A percentile compares a stretch with the other conserved stretches of the same genome.
Conservation (phyloP, 768 basidiomycete genomes). For the Psilocybe tampanensis region DNA sequence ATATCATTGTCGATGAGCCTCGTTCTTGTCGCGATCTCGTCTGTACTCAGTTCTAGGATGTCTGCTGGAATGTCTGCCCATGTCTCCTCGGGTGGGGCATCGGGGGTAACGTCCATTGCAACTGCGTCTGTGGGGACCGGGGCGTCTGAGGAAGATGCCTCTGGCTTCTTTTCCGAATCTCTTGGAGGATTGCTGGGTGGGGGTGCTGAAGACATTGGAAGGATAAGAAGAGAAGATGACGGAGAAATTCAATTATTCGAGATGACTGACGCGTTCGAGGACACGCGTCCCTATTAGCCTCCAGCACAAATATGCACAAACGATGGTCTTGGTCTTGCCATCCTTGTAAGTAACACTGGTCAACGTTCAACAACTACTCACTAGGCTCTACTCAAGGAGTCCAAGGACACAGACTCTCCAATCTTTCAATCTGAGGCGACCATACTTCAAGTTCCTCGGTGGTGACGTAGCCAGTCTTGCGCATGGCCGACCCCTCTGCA, state of each 20-base stretch:
- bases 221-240: constrained; percentile 11
- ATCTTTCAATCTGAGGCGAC: too few species aligned
- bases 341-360: too few species aligned
- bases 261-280: constrained; percentile 32
- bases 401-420: too few species aligned
- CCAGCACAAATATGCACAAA: constrained; percentile 32
- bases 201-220: constrained; percentile 59
- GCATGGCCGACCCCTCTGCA: constrained; percentile 41
- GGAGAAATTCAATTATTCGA: constrained; percentile 15
- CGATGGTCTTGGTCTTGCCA: neutral
- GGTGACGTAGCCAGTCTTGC: too few species aligned
- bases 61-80: constrained; percentile 94
- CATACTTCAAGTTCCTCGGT: too few species aligned
- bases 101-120: constrained; percentile 77
- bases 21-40: constrained; percentile 88
- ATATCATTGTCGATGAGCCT: constrained; percentile 97
- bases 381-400: too few species aligned
- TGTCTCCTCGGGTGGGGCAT: constrained; percentile 71
- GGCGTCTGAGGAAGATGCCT: constrained; percentile 32
- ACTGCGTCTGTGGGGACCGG: constrained; percentile 33
- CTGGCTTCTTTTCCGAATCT: constrained; percentile 57
- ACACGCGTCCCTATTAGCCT: constrained; percentile 39
- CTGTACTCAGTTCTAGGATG: constrained; percentile 73
- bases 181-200: constrained; percentile 53
- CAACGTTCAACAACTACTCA: too few species aligned